Percentiles rank a stretch among this genome's conserved stretches.
Evolutionary conservation across 768 basidiomycete genomes (phyloP).

Genomic region (Strobilomyces echinocephalus): DNA sequence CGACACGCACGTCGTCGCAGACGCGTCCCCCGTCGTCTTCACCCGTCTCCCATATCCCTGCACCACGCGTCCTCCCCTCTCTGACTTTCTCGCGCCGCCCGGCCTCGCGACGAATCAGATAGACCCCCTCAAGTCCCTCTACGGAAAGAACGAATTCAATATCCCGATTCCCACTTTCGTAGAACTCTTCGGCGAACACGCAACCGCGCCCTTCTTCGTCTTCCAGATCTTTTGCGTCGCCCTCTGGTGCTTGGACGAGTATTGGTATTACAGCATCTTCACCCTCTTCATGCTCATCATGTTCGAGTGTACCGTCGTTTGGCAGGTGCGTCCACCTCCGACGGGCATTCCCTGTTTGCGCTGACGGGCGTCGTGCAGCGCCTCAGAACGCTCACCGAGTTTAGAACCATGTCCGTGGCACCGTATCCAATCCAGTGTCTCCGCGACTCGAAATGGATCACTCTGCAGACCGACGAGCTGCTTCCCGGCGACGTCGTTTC

Average conservation of each 20-base stretch:
- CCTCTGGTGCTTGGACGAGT: conserved; percentile 96
- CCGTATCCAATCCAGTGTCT: conserved; percentile 84
- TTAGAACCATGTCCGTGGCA: conserved; percentile 91
- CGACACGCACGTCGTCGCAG: conserved; percentile 79
- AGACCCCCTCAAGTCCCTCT: conserved; percentile 55
- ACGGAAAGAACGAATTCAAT: conserved; percentile 92
- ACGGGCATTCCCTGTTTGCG: background rate
- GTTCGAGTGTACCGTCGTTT: conserved; percentile 98
- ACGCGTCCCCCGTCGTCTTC: conserved; percentile 58
- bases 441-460: conserved; percentile 75
- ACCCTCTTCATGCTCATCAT: conserved; percentile 97
- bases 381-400: conserved; percentile 89
- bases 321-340: conserved; percentile 65
- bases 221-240: conserved; percentile 98
- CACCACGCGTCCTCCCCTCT: conserved; percentile 61
- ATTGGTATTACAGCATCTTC: conserved; percentile 98
- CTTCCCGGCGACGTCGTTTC: conserved; percentile 89
- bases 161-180: conserved; percentile 95
- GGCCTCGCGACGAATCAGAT: conserved; percentile 49
- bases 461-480: conserved; percentile 78
- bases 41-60: conserved; percentile 85
- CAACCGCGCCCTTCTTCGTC: conserved; percentile 98
- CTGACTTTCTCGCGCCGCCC: conserved; percentile 56
- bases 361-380: conserved; percentile 47
- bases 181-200: conserved; percentile 91